A percentile compares a stretch with the other conserved stretches of the same genome.
Conservation (phyloP, 148 eudicot genomes). For the Euryodendron excelsum region DNA sequence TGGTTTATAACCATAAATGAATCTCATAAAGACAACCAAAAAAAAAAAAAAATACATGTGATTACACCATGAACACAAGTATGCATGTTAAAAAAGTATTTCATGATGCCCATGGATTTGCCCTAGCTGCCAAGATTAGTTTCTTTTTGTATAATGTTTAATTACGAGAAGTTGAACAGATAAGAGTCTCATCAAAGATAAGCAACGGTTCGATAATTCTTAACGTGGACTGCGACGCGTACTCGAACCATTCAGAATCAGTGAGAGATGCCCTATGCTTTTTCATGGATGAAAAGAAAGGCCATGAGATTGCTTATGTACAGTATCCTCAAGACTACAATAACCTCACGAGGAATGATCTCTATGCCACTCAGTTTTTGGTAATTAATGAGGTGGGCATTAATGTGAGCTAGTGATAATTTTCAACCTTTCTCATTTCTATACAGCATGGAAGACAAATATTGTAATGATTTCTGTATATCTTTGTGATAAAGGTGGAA, state of each 20-base stretch:
- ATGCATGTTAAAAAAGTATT: too few species aligned
- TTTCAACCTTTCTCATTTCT: background rate
- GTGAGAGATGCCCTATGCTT: conserved; percentile 19
- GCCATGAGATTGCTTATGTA: conserved; percentile 12
- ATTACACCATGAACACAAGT: too few species aligned
- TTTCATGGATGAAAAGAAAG: conserved; percentile 21
- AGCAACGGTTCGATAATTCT: conserved; percentile 6
- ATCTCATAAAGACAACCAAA: too few species aligned
- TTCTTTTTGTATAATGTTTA: too few species aligned
- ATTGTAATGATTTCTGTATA: background rate
- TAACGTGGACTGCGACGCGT: conserved; percentile 20
- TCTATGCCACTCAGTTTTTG: background rate
- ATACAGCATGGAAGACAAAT: background rate
- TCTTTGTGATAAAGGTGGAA: conserved; percentile 10
- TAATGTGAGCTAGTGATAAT: background rate
- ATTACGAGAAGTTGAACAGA: background rate
- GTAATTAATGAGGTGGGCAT: background rate
- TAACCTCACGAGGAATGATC: conserved; percentile 9
- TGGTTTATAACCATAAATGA: too few species aligned
- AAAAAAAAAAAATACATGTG: too few species aligned
- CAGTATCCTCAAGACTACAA: conserved; percentile 5
- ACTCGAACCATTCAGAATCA: conserved; percentile 9
- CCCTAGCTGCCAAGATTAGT: too few species aligned
- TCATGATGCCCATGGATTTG: too few species aligned
- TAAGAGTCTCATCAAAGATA: conserved; percentile 18